Conservation (phyloP, 176 grass and related monocot species). For the Bonia amplexicaulis region DNA sequence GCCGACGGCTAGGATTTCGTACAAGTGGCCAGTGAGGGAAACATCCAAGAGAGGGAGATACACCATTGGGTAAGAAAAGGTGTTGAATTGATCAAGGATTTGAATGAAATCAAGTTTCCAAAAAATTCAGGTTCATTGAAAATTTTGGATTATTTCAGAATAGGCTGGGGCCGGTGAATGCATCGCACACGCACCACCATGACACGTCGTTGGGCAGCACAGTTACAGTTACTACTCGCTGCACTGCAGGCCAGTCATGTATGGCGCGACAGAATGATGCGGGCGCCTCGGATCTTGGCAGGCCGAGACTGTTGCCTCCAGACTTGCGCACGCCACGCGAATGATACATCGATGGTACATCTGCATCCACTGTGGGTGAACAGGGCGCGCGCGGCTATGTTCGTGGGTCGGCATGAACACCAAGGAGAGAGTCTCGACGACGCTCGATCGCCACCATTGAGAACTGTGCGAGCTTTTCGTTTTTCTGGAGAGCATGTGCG, state of each 20-base stretch:
- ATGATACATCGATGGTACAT: not conserved
- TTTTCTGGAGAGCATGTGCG: not conserved
- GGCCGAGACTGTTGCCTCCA: not conserved
- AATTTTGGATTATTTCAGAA: no score
- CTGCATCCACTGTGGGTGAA: not conserved
- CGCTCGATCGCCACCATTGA: not conserved
- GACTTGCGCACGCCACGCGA: not conserved
- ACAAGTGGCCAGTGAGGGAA: no score
- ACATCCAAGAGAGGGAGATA: no score
- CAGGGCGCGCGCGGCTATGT: not conserved
- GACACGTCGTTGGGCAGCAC: not conserved
- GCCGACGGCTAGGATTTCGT: no score
- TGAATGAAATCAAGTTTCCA: no score
- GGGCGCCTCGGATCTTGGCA: not conserved
- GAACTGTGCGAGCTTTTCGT: not conserved
- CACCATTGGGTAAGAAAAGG: no score
- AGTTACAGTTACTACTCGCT: not conserved
- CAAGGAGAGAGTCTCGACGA: not conserved
- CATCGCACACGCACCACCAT: not conserved
- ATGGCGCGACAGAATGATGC: not conserved
- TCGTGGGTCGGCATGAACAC: not conserved
- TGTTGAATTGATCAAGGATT: no score
- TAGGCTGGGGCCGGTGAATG: not conserved
- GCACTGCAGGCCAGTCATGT: not conserved
- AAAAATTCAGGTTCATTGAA: no score